Evolutionary conservation across 441 rosid species (phyloP).

Genomic region (Adansonia rubrostipa): DNA sequence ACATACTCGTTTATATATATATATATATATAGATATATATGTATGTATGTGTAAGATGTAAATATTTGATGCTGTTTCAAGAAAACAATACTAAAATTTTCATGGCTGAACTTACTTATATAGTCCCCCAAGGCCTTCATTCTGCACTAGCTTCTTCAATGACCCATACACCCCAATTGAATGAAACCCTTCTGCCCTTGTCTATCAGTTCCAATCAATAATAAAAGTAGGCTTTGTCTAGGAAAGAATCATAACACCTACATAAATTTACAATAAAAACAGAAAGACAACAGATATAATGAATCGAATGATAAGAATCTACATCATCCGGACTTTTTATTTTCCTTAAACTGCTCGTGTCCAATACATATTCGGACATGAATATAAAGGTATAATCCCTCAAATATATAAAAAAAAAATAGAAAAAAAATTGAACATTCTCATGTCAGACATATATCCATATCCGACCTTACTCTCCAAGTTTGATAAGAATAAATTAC

Average conservation of each 20-base stretch:
- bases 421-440: no score
- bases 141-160: conserved; percentile 17
- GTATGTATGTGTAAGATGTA: background rate
- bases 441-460: no score
- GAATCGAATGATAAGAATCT: background rate
- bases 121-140: conserved; percentile 25
- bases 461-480: no score
- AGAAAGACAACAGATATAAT: background rate
- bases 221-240: background rate
- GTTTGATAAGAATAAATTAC: background rate
- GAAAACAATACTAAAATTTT: background rate
- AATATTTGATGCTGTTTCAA: background rate
- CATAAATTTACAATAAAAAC: background rate
- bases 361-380: background rate
- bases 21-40: background rate
- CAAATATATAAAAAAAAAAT: no score
- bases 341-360: background rate
- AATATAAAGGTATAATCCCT: background rate
- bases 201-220: conserved; percentile 16
- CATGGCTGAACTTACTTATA: conserved; percentile 21
- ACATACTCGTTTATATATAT: background rate
- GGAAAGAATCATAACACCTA: background rate
- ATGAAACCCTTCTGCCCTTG: conserved; percentile 27
- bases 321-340: background rate
- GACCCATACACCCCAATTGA: conserved; percentile 23